phyloP scores from a whole-genome alignment of 2,329 filamentous ascomycete genomes.

The Trichoderma atrobrunneum region DNA sequence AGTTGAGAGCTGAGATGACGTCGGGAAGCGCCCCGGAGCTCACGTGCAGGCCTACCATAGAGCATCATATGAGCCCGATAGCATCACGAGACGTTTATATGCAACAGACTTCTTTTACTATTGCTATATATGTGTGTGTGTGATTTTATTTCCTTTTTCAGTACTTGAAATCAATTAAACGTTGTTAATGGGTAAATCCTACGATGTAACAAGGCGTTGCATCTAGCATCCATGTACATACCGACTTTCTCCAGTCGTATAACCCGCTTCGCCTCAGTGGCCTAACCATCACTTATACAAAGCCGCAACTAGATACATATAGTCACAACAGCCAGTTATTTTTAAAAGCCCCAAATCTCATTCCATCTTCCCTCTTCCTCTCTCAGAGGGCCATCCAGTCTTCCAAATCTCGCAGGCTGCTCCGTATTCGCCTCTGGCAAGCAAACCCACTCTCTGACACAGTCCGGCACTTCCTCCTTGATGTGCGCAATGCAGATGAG shows the following conservation, averaged over 20 bases:
- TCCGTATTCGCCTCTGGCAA: conserved; percentile 72
- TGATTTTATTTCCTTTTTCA: neutral
- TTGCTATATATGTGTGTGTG: neutral
- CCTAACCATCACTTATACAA: neutral
- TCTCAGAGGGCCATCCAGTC: conserved; percentile 59
- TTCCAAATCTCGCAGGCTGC: conserved; percentile 60
- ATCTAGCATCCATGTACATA: neutral
- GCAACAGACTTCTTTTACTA: neutral
- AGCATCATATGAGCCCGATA: neutral
- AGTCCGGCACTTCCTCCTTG: conserved; percentile 83
- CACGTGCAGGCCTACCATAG: neutral
- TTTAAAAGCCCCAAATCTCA: conserved; percentile 58
- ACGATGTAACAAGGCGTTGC: neutral
- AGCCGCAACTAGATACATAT: neutral
- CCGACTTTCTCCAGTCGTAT: neutral
- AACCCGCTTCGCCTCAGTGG: neutral
- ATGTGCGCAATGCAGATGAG: conserved; percentile 91
- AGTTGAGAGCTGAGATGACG: conserved; percentile 2
- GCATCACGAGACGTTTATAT: neutral
- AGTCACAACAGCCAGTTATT: neutral
- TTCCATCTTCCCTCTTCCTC: conserved; percentile 58
- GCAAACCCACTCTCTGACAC: conserved; percentile 80
- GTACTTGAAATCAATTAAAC: neutral
- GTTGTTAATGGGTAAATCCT: neutral
- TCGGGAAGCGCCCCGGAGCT: neutral